phyloP scores from a whole-genome alignment of 768 basidiomycete genomes.

The Suillus weaverae region DNA sequence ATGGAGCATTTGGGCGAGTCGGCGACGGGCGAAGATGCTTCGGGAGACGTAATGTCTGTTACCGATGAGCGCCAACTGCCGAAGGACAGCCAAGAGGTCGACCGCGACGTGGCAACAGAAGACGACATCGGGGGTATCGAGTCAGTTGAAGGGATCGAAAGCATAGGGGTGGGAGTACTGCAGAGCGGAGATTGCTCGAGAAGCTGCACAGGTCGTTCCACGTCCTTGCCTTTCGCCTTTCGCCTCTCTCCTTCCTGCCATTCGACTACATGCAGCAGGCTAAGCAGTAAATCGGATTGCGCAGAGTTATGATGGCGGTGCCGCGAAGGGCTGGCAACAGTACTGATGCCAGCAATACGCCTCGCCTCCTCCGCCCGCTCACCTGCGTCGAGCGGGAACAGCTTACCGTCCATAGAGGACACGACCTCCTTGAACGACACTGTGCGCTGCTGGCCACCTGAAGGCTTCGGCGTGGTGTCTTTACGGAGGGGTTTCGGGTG shows the following conservation, averaged over 20 bases:
- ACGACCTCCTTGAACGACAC: constrained; percentile 60
- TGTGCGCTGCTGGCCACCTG: constrained; percentile 29
- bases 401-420: constrained; percentile 54
- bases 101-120: constrained; percentile 33
- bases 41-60: constrained; percentile 35
- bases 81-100: constrained; percentile 45
- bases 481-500: constrained; percentile 7
- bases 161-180: constrained; percentile 17
- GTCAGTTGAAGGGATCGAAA: constrained; percentile 22
- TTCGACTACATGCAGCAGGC: constrained; percentile 44
- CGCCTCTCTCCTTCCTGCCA: constrained; percentile 41
- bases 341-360: constrained; percentile 26
- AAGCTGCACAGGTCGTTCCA: constrained; percentile 33
- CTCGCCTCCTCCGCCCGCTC: constrained; percentile 34
- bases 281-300: constrained; percentile 42
- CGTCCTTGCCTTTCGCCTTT: constrained; percentile 41
- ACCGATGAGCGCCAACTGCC: constrained; percentile 41
- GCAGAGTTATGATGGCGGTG: constrained; percentile 23
- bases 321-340: constrained; percentile 13
- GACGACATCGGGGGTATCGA: constrained; percentile 27
- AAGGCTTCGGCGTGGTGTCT: constrained; percentile 8
- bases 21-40: constrained; percentile 32
- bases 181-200: constrained; percentile 11
- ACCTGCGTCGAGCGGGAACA: constrained; percentile 47
- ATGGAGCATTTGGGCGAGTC: constrained; percentile 29